Evolutionary conservation across 495 filamentous ascomycete species (phyloP).

Genomic region (Chaetomium fimeti): DNA sequence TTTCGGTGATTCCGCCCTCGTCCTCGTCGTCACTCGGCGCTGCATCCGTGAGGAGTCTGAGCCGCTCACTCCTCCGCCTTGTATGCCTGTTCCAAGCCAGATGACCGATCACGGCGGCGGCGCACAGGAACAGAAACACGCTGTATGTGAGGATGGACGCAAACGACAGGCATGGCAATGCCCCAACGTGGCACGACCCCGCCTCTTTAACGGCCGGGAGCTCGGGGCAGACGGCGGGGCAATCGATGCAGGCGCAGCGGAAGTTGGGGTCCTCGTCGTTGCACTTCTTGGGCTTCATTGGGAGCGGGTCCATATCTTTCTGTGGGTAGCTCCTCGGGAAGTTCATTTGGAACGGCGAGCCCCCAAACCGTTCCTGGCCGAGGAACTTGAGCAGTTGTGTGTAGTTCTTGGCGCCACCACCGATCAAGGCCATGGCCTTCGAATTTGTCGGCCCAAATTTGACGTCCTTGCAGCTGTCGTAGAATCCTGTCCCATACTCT

Average conservation of each 20-base stretch:
- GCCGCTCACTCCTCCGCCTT: slow-evolving; percentile 70
- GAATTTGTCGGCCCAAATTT: slow-evolving; percentile 93
- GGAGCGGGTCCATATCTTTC: slow-evolving; percentile 60
- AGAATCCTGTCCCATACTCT: slow-evolving; percentile 85
- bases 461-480: slow-evolving; percentile 96
- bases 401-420: slow-evolving; percentile 91
- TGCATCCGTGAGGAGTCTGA: slow-evolving; percentile 82
- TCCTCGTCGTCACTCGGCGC: slow-evolving; percentile 88
- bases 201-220: slow-evolving; percentile 67
- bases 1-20: slow-evolving; percentile 73
- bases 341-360: slow-evolving; percentile 97
- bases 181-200: slow-evolving; percentile 75
- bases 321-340: slow-evolving; percentile 68
- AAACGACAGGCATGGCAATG: slow-evolving; percentile 87
- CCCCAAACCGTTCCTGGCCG: slow-evolving; percentile 83
- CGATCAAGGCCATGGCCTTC: slow-evolving; percentile 91
- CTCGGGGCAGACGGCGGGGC: slow-evolving; percentile 76
- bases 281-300: slow-evolving; percentile 74
- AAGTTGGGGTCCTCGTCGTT: slow-evolving; percentile 82
- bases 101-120: slow-evolving; percentile 67
- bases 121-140: slow-evolving; percentile 63
- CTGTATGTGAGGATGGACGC: slow-evolving; percentile 84
- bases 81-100: slow-evolving; percentile 69
- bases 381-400: slow-evolving; percentile 80
- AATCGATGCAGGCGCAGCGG: slow-evolving; percentile 91